Percentiles rank a stretch among this genome's conserved stretches.
phyloP scores from a whole-genome alignment of 1,139 yeast species.

The Protomyces lactucae-debilis region DNA sequence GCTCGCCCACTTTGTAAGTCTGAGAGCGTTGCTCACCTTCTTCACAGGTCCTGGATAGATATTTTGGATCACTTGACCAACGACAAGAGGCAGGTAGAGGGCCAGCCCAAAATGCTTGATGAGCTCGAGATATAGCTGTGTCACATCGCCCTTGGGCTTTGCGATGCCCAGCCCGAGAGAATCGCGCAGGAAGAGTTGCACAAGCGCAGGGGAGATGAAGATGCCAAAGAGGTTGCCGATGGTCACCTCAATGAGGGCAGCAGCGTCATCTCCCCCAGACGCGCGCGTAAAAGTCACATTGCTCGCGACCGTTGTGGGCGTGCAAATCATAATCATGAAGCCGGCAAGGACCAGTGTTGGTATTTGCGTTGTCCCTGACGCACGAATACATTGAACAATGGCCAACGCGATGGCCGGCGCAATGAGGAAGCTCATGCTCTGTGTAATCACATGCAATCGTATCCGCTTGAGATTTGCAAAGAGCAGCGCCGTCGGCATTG shows the following conservation, averaged over 20 bases:
- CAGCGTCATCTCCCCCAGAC: slow-evolving; percentile 73
- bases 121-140: slow-evolving; percentile 61
- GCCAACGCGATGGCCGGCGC: slow-evolving; percentile 76
- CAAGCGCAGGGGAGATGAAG: slow-evolving; percentile 75
- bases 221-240: slow-evolving; percentile 82
- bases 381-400: slow-evolving; percentile 60
- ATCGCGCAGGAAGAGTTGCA: slow-evolving; percentile 59
- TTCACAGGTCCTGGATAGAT: slow-evolving; percentile 56
- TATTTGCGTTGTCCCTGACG: slow-evolving; percentile 54
- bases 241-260: slow-evolving; percentile 78
- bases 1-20: slow-evolving; percentile 50
- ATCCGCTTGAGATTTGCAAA: slow-evolving; percentile 60
- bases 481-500: slow-evolving; percentile 63
- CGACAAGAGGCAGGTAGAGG: slow-evolving; percentile 76
- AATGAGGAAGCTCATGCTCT: slow-evolving; percentile 63
- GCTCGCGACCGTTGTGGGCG: slow-evolving; percentile 87
- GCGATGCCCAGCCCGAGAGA: slow-evolving; percentile 64
- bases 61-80: slow-evolving; percentile 80
- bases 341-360: slow-evolving; percentile 76
- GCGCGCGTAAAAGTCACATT: slow-evolving; percentile 87
- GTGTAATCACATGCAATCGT: slow-evolving; percentile 75
- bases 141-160: slow-evolving; percentile 60
- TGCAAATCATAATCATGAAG: slow-evolving; percentile 70
- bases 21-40: slow-evolving; percentile 49
- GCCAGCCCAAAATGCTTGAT: slow-evolving; percentile 83